Percentiles rank a stretch among this genome's conserved stretches.
Conservation (phyloP, 2,329 filamentous ascomycete genomes). For the Colletotrichum phormii region DNA sequence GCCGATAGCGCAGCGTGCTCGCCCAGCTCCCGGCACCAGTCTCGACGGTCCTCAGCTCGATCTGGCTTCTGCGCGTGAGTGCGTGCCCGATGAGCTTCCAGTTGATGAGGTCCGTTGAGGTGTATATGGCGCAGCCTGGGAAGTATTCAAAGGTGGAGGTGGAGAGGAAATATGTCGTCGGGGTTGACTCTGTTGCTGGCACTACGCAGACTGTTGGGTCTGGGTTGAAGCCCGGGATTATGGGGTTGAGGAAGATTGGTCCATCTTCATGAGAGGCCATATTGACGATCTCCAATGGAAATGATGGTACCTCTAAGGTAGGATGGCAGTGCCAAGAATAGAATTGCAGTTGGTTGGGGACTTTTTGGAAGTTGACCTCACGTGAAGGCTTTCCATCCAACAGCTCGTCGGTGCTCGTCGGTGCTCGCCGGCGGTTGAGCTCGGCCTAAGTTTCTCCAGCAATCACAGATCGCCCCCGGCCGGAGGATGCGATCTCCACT, state of each 20-base stretch:
- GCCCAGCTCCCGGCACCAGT: conserved; percentile 63
- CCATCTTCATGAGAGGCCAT: background rate
- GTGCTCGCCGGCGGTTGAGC: background rate
- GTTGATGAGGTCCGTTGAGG: conserved; percentile 63
- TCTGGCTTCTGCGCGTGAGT: conserved; percentile 60
- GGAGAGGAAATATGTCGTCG: conserved; percentile 63
- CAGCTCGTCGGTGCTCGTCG: background rate
- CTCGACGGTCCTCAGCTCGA: conserved; percentile 63
- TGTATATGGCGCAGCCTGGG: conserved; percentile 70
- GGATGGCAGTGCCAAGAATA: too few relatives aligned
- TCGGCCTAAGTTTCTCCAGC: conserved; percentile 33
- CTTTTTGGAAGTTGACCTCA: background rate
- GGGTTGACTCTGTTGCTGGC: conserved; percentile 43
- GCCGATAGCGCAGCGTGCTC: conserved; percentile 58
- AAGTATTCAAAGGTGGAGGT: conserved; percentile 74
- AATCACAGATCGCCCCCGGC: conserved; percentile 24
- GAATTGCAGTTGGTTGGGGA: background rate
- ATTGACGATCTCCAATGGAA: background rate
- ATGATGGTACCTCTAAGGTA: background rate
- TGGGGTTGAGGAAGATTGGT: conserved; percentile 58
- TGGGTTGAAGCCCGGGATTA: conserved; percentile 71
- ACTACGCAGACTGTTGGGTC: conserved; percentile 64
- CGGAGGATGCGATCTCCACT: background rate
- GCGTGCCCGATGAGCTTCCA: conserved; percentile 66
- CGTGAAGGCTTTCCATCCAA: background rate